A percentile compares a stretch with the other conserved stretches of the same genome.
phyloP scores from a whole-genome alignment of 2,329 filamentous ascomycete species.

The Zasmidium citrigriseum region DNA sequence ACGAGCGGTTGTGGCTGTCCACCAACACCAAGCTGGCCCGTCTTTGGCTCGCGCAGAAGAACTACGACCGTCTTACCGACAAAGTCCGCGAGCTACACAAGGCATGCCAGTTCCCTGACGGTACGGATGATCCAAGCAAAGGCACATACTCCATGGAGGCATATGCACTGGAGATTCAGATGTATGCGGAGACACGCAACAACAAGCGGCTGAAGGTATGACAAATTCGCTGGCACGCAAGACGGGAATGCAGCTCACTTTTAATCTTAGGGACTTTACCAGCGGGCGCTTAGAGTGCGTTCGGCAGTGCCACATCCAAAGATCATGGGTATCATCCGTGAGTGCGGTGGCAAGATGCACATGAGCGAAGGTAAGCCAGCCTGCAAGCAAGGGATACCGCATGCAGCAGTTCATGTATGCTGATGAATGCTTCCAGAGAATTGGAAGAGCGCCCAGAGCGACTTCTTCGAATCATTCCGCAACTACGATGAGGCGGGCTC shows the following conservation, averaged over 20 bases:
- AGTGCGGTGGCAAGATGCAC: slow-evolving; percentile 99
- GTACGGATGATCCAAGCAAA: slow-evolving; percentile 87
- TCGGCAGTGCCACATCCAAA: slow-evolving; percentile 98
- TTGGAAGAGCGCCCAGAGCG: slow-evolving; percentile 94
- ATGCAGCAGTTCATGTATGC: slow-evolving; percentile 18
- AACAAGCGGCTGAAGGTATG: slow-evolving; percentile 88
- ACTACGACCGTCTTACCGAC: slow-evolving; percentile 76
- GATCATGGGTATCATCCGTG: slow-evolving; percentile 98
- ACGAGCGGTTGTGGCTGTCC: slow-evolving; percentile 95
- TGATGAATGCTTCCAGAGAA: slow-evolving; percentile 63
- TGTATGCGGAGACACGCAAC: slow-evolving; percentile 95
- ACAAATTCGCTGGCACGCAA: slow-evolving; percentile 14
- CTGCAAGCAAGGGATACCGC: slow-evolving; percentile 25
- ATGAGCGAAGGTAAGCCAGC: slow-evolving; percentile 78
- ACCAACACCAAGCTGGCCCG: slow-evolving; percentile 96
- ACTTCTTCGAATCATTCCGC: slow-evolving; percentile 98
- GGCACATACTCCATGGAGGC: slow-evolving; percentile 95
- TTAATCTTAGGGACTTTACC: slow-evolving; percentile 67
- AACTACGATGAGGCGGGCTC: slow-evolving; percentile 99
- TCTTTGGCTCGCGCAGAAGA: slow-evolving; percentile 86
- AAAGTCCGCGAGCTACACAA: slow-evolving; percentile 88
- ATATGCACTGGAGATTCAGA: slow-evolving; percentile 96
- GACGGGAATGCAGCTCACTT: slow-evolving; percentile 14
- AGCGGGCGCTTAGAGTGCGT: slow-evolving; percentile 84
- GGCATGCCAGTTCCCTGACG: slow-evolving; percentile 84